A percentile compares a stretch with the other conserved stretches of the same genome.
phyloP scores from a whole-genome alignment of 306 rosid genomes.

The Mimosa pudica region DNA sequence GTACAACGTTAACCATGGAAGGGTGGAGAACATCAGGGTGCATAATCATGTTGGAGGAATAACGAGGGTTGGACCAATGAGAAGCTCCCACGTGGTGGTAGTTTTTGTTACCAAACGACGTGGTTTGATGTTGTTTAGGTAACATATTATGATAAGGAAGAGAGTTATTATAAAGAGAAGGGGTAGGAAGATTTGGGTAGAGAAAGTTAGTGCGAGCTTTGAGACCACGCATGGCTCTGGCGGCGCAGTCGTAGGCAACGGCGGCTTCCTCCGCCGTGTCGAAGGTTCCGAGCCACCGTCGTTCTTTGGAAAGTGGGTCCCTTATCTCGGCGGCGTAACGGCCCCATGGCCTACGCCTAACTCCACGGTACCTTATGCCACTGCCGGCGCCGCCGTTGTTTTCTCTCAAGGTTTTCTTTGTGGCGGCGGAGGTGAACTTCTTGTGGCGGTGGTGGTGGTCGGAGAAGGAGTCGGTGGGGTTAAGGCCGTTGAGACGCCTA shows the following conservation, averaged over 20 bases:
- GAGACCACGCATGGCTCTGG: slow-evolving; percentile 88
- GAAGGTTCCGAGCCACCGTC: slow-evolving; percentile 96
- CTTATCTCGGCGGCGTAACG: slow-evolving; percentile 97
- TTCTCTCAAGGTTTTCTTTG: slow-evolving; percentile 50
- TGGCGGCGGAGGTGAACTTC: slow-evolving; percentile 20
- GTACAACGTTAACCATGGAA: slow-evolving; percentile 33
- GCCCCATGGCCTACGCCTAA: slow-evolving; percentile 96
- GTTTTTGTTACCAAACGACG: not conserved
- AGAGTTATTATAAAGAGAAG: slow-evolving; percentile 18
- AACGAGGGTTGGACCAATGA: slow-evolving; percentile 33
- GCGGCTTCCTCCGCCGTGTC: slow-evolving; percentile 99
- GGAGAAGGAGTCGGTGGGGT: not conserved
- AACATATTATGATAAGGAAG: slow-evolving; percentile 34
- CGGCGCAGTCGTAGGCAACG: slow-evolving; percentile 93
- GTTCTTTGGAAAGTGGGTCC: slow-evolving; percentile 85
- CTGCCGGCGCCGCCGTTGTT: slow-evolving; percentile 5
- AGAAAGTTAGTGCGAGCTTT: slow-evolving; percentile 87
- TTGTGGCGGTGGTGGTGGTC: slow-evolving; percentile 33
- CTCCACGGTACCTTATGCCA: slow-evolving; percentile 79
- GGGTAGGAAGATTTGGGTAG: slow-evolving; percentile 52
- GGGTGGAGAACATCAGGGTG: slow-evolving; percentile 49
- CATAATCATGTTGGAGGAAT: slow-evolving; percentile 52
- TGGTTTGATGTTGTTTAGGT: slow-evolving; percentile 40
- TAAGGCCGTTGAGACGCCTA: slow-evolving; percentile 52
- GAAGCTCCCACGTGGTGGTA: slow-evolving; percentile 33